Evolutionary conservation across 331 rosid genomes (phyloP).

Genomic region (Malus hybrid): DNA sequence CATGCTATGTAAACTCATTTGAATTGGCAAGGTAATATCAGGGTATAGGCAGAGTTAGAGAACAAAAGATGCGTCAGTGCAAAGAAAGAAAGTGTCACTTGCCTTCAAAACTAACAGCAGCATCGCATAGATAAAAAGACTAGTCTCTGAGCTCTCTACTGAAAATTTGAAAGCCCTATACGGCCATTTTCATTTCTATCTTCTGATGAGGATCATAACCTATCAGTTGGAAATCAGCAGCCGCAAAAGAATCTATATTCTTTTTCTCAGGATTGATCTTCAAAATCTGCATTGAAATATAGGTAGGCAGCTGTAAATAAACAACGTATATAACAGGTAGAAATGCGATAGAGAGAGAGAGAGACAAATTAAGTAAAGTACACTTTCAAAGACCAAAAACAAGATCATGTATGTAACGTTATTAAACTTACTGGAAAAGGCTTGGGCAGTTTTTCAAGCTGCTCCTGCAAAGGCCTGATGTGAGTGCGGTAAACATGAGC

Average conservation of each 20-base stretch:
- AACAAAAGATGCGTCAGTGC: not conserved
- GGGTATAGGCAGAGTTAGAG: not conserved
- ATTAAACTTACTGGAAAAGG: conserved; percentile 75
- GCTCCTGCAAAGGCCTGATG: conserved; percentile 89
- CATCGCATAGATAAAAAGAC: conserved; percentile 15
- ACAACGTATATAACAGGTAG: not conserved
- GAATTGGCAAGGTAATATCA: not conserved
- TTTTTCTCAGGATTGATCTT: conserved; percentile 76
- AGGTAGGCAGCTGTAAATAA: not conserved
- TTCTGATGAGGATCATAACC: conserved; percentile 96
- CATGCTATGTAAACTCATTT: not conserved
- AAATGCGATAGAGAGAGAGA: not conserved
- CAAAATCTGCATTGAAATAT: conserved; percentile 55
- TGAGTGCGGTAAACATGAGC: conserved; percentile 97
- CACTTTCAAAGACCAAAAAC: not conserved
- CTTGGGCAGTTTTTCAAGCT: conserved; percentile 80
- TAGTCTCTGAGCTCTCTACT: conserved; percentile 8
- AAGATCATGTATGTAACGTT: conserved; percentile 5
- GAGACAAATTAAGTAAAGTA: not conserved
- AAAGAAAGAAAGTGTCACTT: conserved; percentile 10
- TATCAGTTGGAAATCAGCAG: conserved; percentile 65
- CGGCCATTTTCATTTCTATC: conserved; percentile 98
- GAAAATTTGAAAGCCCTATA: conserved; percentile 38
- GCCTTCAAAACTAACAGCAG: conserved; percentile 42
- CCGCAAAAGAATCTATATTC: conserved; percentile 77